phyloP scores from a whole-genome alignment of 495 filamentous ascomycete genomes.

The Talaromyces liani region DNA sequence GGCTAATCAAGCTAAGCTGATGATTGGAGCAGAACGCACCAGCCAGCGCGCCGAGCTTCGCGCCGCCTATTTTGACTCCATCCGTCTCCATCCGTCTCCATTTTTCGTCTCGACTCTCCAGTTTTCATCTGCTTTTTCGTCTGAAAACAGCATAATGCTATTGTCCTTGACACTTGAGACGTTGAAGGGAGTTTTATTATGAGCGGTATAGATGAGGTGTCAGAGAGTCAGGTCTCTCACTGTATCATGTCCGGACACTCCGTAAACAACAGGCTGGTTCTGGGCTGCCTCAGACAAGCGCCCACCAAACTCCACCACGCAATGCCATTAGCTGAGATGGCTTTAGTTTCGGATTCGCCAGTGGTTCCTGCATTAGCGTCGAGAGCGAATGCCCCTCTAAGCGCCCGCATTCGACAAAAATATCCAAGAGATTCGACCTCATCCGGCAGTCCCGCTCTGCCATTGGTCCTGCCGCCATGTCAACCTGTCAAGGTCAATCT shows the following conservation, averaged over 20 bases:
- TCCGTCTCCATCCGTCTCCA: not conserved
- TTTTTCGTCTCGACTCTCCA: not conserved
- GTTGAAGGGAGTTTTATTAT: not conserved
- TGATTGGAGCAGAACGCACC: not conserved
- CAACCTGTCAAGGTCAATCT: not conserved
- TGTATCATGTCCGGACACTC: not conserved
- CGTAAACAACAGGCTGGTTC: not conserved
- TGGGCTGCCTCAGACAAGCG: not conserved
- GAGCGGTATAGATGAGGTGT: not conserved
- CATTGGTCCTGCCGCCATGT: not conserved
- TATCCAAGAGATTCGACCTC: not conserved
- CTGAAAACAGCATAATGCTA: not conserved
- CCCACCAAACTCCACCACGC: not conserved
- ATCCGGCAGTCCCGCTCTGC: not conserved
- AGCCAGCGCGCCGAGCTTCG: not conserved
- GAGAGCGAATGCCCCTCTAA: not conserved
- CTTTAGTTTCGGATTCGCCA: not conserved
- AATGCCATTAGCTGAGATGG: not conserved
- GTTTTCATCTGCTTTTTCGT: not conserved
- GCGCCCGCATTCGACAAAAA: slow-evolving; percentile 1
- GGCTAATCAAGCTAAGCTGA: not conserved
- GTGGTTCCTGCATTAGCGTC: not conserved
- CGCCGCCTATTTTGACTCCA: not conserved
- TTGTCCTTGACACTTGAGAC: not conserved
- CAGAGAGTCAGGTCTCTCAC: not conserved